Conservation (phyloP, 2,329 filamentous ascomycete genomes). For the Ambrosiella cleistominuta region DNA sequence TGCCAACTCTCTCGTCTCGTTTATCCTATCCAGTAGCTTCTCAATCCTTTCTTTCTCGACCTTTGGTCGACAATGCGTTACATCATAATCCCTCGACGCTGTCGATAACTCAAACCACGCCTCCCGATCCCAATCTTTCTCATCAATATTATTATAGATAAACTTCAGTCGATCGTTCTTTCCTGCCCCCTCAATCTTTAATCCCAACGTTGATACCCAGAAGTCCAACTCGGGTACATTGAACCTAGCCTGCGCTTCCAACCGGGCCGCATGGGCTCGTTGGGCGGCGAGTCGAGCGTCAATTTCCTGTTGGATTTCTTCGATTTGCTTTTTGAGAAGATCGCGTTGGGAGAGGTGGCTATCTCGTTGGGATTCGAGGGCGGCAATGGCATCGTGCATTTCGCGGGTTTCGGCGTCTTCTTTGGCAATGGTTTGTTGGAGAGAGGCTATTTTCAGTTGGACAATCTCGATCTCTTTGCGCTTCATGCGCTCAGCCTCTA, state of each 20-base stretch:
- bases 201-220: constrained; percentile 79
- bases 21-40: constrained; percentile 57
- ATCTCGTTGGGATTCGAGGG: constrained; percentile 42
- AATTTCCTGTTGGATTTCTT: constrained; percentile 52
- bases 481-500: constrained; percentile 84
- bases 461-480: constrained; percentile 75
- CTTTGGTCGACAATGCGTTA: constrained; percentile 66
- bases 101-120: constrained; percentile 88
- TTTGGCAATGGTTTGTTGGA: constrained; percentile 58
- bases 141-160: constrained; percentile 71
- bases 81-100: constrained; percentile 64
- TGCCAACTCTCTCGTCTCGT: constrained; percentile 60
- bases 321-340: constrained; percentile 41
- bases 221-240: constrained; percentile 91
- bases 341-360: constrained; percentile 40
- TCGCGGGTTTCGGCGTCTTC: constrained; percentile 62
- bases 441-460: constrained; percentile 49
- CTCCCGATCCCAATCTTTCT: constrained; percentile 73
- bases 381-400: constrained; percentile 46
- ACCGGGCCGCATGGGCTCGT: constrained; percentile 50
- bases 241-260: constrained; percentile 70
- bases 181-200: constrained; percentile 79
- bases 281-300: constrained; percentile 54
- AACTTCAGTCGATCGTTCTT: constrained; percentile 76
- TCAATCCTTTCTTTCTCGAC: constrained; percentile 64